phyloP scores from a whole-genome alignment of 2,329 filamentous ascomycete species.

The Monilinia laxa region DNA sequence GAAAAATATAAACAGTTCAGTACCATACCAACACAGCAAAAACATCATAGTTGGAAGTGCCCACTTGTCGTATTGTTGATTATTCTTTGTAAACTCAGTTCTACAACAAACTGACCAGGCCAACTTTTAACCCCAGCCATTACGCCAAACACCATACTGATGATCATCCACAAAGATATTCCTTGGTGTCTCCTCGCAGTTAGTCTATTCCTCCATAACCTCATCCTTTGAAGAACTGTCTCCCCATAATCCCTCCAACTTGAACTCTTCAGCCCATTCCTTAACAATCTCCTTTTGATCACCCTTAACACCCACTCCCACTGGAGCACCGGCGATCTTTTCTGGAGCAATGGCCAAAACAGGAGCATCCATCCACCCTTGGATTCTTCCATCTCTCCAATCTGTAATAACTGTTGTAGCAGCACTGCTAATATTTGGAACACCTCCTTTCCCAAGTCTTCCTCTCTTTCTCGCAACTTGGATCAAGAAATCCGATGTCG shows the following conservation, averaged over 20 bases:
- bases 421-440: slow-evolving; percentile 84
- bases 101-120: slow-evolving; percentile 12
- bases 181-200: neutral
- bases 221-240: slow-evolving; percentile 47
- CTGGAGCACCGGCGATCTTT: slow-evolving; percentile 41
- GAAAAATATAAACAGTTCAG: neutral
- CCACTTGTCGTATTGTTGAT: neutral
- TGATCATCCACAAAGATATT: slow-evolving; percentile 15
- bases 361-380: slow-evolving; percentile 85
- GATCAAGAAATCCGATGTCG: slow-evolving; percentile 86
- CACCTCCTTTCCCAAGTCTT: slow-evolving; percentile 79
- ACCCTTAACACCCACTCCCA: slow-evolving; percentile 50
- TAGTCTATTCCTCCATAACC: slow-evolving; percentile 36
- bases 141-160: slow-evolving; percentile 18
- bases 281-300: slow-evolving; percentile 86
- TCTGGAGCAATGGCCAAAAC: slow-evolving; percentile 53
- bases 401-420: slow-evolving; percentile 95
- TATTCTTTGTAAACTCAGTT: slow-evolving; percentile 9
- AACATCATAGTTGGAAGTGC: neutral
- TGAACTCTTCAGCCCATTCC: slow-evolving; percentile 93
- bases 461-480: slow-evolving; percentile 94
- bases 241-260: slow-evolving; percentile 89
- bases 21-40: neutral
- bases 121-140: slow-evolving; percentile 17
- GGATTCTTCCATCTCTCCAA: slow-evolving; percentile 92